Conservation (phyloP, 2,329 filamentous ascomycete genomes). For the Sphaerulina vaccinii region DNA sequence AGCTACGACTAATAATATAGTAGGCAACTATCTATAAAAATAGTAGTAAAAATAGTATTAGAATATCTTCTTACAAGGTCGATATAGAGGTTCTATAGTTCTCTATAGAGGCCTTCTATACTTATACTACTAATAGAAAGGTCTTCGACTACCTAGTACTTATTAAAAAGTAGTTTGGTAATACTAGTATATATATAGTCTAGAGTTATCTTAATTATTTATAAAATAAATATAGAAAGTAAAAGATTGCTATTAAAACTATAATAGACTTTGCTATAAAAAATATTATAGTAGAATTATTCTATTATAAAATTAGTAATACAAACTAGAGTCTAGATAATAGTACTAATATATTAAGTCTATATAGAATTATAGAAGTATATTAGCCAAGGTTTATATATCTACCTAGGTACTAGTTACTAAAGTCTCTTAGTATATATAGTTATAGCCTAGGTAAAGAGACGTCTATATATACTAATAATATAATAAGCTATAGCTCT, state of each 20-base stretch:
- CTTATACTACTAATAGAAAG: neutral
- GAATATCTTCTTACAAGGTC: neutral
- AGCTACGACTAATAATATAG: neutral
- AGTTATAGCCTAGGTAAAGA: constrained; percentile 1
- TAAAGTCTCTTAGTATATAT: constrained; percentile 3
- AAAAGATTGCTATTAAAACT: neutral
- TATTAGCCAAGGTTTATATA: constrained; percentile 11
- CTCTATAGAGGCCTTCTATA: neutral
- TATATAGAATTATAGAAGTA: constrained; percentile 1
- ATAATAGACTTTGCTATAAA: neutral
- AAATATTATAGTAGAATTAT: neutral
- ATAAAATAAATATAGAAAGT: neutral
- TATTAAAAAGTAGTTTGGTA: constrained; percentile 15
- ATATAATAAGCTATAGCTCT: constrained; percentile 6
- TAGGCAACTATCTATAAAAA: neutral
- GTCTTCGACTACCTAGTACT: constrained; percentile 15
- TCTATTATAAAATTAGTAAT: neutral
- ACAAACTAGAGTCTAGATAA: neutral
- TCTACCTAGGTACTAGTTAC: constrained; percentile 12
- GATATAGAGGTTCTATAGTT: constrained; percentile 2
- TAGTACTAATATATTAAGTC: constrained; percentile 10
- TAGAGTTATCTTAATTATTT: constrained; percentile 4
- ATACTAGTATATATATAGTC: constrained; percentile 10
- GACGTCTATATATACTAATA: neutral
- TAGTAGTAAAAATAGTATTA: no score